Conservation (phyloP, 257 asterid species). For the Verbena officinalis region DNA sequence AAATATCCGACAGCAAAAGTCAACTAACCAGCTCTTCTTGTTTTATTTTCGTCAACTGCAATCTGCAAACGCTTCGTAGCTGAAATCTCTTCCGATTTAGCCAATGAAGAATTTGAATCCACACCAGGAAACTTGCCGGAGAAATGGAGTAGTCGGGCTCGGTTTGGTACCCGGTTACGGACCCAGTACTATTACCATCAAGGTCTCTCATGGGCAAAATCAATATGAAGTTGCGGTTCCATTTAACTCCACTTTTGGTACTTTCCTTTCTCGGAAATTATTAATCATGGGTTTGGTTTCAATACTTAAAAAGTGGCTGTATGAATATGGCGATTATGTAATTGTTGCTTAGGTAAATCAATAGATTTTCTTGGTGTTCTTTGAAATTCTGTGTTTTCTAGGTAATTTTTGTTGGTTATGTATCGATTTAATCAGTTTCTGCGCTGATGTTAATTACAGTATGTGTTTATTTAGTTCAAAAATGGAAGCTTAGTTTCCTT, state of each 20-base stretch:
- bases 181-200: conserved; percentile 34
- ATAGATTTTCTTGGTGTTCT: not conserved
- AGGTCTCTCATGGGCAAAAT: conserved; percentile 35
- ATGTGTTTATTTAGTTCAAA: not conserved
- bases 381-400: conserved; percentile 3
- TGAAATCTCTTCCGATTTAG: conserved; percentile 21
- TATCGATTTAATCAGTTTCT: conserved; percentile 4
- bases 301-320: not conserved
- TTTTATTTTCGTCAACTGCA: not conserved
- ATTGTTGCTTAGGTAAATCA: not conserved
- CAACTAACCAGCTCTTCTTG: conserved; percentile 3
- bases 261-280: not conserved
- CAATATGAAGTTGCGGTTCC: conserved; percentile 40
- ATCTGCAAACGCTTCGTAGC: conserved; percentile 14
- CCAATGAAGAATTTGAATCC: conserved; percentile 39
- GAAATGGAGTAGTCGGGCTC: conserved; percentile 40
- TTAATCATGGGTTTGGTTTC: not conserved
- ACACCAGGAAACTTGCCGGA: conserved; percentile 33
- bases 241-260: conserved; percentile 49
- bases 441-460: not conserved
- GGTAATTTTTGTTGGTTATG: not conserved
- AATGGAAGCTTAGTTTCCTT: not conserved
- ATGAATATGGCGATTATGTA: not conserved
- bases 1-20: conserved; percentile 3
- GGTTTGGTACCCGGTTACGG: conserved; percentile 34